Evolutionary conservation across 2,329 filamentous ascomycete genomes (phyloP), one percentile per base, ranked within the genome.

Genomic region (Talaromyces sp.): DNA sequence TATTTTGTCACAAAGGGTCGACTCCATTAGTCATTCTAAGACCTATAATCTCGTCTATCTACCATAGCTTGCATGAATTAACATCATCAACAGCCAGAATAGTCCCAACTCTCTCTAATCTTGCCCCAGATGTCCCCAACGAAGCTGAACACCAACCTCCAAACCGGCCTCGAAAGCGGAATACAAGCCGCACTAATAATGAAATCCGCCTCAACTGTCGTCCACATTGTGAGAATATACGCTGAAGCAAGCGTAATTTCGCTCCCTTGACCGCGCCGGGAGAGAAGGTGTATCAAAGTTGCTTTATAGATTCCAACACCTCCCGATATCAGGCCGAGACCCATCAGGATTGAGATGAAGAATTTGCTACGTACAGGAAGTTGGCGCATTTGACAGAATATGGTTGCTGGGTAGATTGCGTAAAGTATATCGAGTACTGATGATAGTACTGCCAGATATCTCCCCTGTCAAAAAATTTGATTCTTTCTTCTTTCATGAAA

Each of bases 341-440:
- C 61, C 61, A 63, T 63, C 9, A 63, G 31, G 27, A 48, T 31
- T 1, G 61, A 63, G 8, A 63, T 13, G 19, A 27, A 24, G 1
- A 57, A 3, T 48, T 63, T 63, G 27, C 61, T 39, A 9, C 22
- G 7, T 16, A 5, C 45, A 14, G 50, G 3, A 9, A 63, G 24
- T 37, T 60, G 37, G 35, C 24, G 47, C 52, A 57, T 43, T 57
- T 63, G 35, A 24, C 48, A 63, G 24, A 63, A 45, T 16, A 58
- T 41, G 27, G 50, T 57, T 39, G 50, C 61, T 35, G 61, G 61
- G 19, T 63, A 63, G 50, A 63, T 57, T 16, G 61, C 61, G 52
- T 63, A 63, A 24, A 63, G 3, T 31, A 63, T 45, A 33, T 63
- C 61, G 13, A 57, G 39, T 10, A 41, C 0, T 52, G 27, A 16